phyloP scores from a whole-genome alignment of 2,329 filamentous ascomycete genomes.

The Diaporthe helianthi region DNA sequence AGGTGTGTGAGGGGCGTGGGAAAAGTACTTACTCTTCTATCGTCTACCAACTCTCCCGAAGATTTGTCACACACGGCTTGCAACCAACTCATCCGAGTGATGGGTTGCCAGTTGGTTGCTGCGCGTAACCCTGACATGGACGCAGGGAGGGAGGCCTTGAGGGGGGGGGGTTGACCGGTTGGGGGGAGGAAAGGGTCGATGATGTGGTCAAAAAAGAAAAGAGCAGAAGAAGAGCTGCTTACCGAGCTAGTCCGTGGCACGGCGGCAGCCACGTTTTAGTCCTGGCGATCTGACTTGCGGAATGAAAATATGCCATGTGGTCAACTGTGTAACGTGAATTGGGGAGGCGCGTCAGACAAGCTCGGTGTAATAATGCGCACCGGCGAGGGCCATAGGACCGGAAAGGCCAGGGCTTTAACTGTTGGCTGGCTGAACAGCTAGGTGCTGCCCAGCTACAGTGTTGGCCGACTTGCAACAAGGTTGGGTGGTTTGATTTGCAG shows the following conservation, averaged over 20 bases:
- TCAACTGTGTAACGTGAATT: conserved; percentile 18
- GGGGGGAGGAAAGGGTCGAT: neutral
- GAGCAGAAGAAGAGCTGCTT: conserved; percentile 3
- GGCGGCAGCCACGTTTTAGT: conserved; percentile 25
- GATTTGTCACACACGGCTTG: conserved; percentile 6
- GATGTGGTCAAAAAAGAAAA: neutral
- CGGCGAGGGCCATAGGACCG: neutral
- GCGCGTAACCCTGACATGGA: neutral
- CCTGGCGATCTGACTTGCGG: conserved; percentile 22
- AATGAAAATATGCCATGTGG: conserved; percentile 31
- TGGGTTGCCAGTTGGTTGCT: no score
- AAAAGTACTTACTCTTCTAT: no score
- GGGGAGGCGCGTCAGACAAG: conserved; percentile 25
- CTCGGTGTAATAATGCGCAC: conserved; percentile 19
- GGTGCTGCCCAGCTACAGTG: neutral
- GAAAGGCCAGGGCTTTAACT: neutral
- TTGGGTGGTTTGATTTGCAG: neutral
- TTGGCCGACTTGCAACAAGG: neutral
- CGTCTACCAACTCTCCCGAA: neutral
- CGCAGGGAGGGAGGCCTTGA: neutral
- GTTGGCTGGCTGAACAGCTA: neutral
- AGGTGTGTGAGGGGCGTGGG: neutral
- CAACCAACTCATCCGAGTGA: neutral
- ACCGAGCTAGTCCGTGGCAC: conserved; percentile 16
- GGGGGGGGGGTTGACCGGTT: conserved; percentile 6